phyloP scores from a whole-genome alignment of 768 basidiomycete species.

The Rhodotorula babjevae region DNA sequence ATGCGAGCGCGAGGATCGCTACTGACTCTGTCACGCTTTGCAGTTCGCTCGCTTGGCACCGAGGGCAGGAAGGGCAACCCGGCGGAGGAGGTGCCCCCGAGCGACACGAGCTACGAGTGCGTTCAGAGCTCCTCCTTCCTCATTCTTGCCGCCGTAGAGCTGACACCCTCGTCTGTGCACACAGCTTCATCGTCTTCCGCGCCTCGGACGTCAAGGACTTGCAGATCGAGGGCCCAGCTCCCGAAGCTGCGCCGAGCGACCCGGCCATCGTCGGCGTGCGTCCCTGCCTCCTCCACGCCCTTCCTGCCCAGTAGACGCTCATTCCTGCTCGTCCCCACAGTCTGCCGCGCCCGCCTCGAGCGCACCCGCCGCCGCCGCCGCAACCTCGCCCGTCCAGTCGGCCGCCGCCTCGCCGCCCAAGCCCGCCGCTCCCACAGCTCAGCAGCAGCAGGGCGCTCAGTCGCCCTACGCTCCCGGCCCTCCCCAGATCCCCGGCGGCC shows the following conservation, averaged over 20 bases:
- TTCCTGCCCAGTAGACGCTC: background rate
- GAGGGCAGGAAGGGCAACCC: slow-evolving; percentile 41
- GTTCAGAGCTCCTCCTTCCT: background rate
- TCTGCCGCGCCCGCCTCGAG: background rate
- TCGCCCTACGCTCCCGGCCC: slow-evolving; percentile 15
- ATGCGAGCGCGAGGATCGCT: too few relatives aligned
- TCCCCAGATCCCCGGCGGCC: background rate
- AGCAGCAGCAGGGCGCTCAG: background rate
- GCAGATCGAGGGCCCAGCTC: slow-evolving; percentile 40
- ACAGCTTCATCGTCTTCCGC: slow-evolving; percentile 42
- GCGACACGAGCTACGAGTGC: slow-evolving; percentile 42
- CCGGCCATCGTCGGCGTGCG: slow-evolving; percentile 43
- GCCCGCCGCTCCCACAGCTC: slow-evolving; percentile 9
- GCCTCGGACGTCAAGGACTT: slow-evolving; percentile 47
- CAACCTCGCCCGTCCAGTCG: background rate
- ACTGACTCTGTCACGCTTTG: background rate
- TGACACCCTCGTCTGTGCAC: background rate
- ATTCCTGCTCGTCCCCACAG: background rate
- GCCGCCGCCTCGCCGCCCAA: slow-evolving; percentile 19
- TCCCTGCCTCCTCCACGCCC: background rate
- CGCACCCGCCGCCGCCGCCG: background rate
- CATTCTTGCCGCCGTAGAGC: background rate
- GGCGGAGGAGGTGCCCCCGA: slow-evolving; percentile 37
- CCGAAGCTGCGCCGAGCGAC: slow-evolving; percentile 35
- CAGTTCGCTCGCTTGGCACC: slow-evolving; percentile 42